Conservation (phyloP, 495 filamentous ascomycete genomes). For the Annulohypoxylon moriforme region DNA sequence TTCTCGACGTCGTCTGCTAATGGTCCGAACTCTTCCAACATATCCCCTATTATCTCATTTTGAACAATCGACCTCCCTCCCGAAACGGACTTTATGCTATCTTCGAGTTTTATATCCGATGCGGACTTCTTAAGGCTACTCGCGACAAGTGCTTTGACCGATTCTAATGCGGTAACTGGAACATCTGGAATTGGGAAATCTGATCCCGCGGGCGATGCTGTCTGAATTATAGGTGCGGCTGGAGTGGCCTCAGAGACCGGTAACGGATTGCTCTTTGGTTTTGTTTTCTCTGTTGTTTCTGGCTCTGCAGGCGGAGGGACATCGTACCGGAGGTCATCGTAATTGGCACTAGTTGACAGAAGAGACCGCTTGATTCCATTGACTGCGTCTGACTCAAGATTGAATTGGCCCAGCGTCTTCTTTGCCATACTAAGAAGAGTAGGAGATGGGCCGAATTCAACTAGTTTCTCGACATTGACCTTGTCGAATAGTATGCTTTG, state of each 20-base stretch:
- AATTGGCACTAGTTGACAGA: constrained; percentile 91
- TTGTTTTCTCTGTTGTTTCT: constrained; percentile 61
- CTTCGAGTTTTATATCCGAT: constrained; percentile 80
- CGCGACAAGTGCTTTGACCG: constrained; percentile 80
- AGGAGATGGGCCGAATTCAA: constrained; percentile 88
- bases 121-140: constrained; percentile 89
- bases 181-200: constrained; percentile 79
- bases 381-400: constrained; percentile 89
- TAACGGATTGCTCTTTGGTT: constrained; percentile 56
- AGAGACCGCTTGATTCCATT: constrained; percentile 89
- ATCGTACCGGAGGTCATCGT: constrained; percentile 92
- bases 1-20: constrained; percentile 93
- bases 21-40: constrained; percentile 90
- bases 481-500: constrained; percentile 91
- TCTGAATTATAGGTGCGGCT: constrained; percentile 50
- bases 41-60: constrained; percentile 85
- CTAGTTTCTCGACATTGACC: constrained; percentile 85
- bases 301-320: constrained; percentile 80
- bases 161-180: constrained; percentile 80
- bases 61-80: constrained; percentile 84
- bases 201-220: constrained; percentile 71
- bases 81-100: constrained; percentile 77
- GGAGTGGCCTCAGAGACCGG: constrained; percentile 48
- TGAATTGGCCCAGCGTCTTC: constrained; percentile 85
- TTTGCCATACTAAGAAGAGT: constrained; percentile 90